Evolutionary conservation across 352 stramenopile species (phyloP), one percentile per base, ranked within the genome.

Genomic region (Phytophthora agathidicida): DNA sequence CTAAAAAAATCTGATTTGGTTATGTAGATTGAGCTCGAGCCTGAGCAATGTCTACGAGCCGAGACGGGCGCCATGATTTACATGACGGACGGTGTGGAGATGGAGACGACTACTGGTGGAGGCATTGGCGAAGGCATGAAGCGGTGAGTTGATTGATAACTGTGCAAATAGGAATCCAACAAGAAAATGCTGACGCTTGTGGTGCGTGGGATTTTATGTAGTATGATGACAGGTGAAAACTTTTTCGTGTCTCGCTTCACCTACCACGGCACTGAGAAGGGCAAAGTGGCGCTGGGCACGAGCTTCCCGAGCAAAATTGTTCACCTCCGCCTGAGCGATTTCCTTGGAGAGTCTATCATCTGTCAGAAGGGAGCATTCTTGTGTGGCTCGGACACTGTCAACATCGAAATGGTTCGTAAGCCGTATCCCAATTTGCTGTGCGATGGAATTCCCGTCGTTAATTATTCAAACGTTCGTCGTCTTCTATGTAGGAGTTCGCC

Each of bases 31-130:
- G 80, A 95, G 31, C 71, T 98, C 5, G 72, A 94, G 67, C 87
- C 86, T 19, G 86, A 96, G 30, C 90, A 98, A 71, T 91, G 94
- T 22, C 67, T 98, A 27, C 80, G 95, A 26, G 93, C 94, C 5
- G 94, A 98, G 67, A 96, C 80, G 11, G 93, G 93, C 6, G 88
- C 93, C 13, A 97, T 98, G 86, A 89, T 98, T 38, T 98, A 98
- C 75, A 98, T 98, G 93, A 98, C 91, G 6, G 78, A 98, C 27
- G 89, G 89, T 23, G 81, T 98, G 6, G 74, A 90, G 24, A 96
- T 98, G 84, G 80, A 96, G 37, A 97, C 89, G 26, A 94, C 79
- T 0, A 97, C 88, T 7, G 92, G 89, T n/a, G 93, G 89, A n/a
- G 94, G 92, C 3, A 71, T 97, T 26, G 83, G 89, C 7, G 72